phyloP scores from a whole-genome alignment of 2,329 filamentous ascomycete species.

The Monilinia vaccinii-corymbosi region DNA sequence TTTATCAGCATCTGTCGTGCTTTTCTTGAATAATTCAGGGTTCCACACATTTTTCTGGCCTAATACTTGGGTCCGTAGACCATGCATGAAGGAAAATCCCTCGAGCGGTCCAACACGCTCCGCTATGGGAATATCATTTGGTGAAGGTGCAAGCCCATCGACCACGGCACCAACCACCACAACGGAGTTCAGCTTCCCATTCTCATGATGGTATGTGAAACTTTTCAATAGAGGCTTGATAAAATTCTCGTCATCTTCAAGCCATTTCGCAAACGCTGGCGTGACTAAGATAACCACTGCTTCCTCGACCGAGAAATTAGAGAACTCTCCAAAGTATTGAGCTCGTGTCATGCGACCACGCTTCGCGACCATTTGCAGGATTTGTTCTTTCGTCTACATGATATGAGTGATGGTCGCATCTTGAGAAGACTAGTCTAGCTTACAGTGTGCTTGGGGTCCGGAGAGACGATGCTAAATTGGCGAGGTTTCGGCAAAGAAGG shows the following conservation, averaged over 20 bases:
- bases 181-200: neutral
- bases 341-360: neutral
- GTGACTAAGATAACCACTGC: constrained; percentile 29
- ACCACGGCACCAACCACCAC: constrained; percentile 44
- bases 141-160: constrained; percentile 39
- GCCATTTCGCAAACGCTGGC: constrained; percentile 24
- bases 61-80: constrained; percentile 34
- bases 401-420: neutral
- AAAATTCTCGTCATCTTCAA: constrained; percentile 25
- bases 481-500: neutral
- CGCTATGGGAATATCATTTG: constrained; percentile 5
- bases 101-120: constrained; percentile 14
- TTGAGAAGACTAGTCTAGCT: neutral
- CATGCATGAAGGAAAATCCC: constrained; percentile 46
- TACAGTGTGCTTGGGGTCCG: constrained; percentile 8
- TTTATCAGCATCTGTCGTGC: constrained; percentile 2
- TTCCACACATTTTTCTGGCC: neutral
- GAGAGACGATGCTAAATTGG: constrained; percentile 8
- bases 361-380: neutral
- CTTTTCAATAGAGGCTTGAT: constrained; percentile 21
- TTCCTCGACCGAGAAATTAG: neutral
- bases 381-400: constrained; percentile 2
- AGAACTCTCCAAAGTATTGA: neutral
- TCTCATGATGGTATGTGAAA: constrained; percentile 2
- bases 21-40: neutral